These are phyloP conservation scores for Vitis riparia DNA, from an alignment of 164 flowering plant species.

Conservation along the genomic window DNA sequence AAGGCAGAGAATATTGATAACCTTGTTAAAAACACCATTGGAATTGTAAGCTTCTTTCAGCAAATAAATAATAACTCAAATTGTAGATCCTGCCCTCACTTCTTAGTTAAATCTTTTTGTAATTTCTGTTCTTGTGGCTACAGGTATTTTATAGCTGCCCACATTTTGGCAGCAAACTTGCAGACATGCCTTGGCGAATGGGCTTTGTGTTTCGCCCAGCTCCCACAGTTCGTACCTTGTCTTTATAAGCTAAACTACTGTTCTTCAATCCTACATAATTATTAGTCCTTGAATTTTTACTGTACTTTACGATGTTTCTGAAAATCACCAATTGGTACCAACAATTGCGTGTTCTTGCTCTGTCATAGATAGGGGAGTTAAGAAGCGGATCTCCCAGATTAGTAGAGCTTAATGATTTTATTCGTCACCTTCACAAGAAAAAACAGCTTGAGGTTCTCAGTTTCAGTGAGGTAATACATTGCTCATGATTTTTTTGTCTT, in stretches of 20 bases:
- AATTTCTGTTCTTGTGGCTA: constrained; percentile 16
- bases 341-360: constrained; percentile 1
- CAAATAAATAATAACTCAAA: not conserved
- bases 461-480: constrained; percentile 79
- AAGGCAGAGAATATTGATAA: constrained; percentile 51
- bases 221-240: constrained; percentile 67
- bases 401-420: constrained; percentile 78
- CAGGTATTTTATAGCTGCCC: constrained; percentile 99
- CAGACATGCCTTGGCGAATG: constrained; percentile 99
- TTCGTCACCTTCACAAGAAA: constrained; percentile 78
- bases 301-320: not conserved
- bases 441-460: constrained; percentile 87
- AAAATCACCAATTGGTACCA: not conserved
- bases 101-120: constrained; percentile 2
- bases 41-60: constrained; percentile 61
- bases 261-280: not conserved
- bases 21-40: constrained; percentile 80
- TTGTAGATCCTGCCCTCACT: not conserved
- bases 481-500: not conserved
- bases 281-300: not conserved
- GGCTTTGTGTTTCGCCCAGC: constrained; percentile 96
- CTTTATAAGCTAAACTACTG: not conserved
- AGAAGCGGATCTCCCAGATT: constrained; percentile 92
- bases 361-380: constrained; percentile 78
- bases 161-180: constrained; percentile 98